phyloP scores from a whole-genome alignment of 2,329 filamentous ascomycete species.

The Sporothrix luriei region DNA sequence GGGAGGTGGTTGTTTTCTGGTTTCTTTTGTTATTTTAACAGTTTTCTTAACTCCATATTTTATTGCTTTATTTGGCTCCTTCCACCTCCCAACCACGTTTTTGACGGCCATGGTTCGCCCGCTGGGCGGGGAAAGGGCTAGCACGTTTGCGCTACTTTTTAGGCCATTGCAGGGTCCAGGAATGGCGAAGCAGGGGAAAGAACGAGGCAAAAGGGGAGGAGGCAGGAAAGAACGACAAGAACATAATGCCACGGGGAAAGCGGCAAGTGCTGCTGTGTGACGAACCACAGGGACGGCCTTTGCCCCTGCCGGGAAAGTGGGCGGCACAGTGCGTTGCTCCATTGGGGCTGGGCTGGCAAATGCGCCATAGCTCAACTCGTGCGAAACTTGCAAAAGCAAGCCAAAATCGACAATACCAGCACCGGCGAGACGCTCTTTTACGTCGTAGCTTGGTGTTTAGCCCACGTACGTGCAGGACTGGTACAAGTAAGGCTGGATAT shows the following conservation, averaged over 20 bases:
- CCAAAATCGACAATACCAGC: neutral
- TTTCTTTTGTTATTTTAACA: neutral
- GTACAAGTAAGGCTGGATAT: neutral
- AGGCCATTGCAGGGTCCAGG: conserved; percentile 22
- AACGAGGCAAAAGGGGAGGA: neutral
- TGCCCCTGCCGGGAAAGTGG: conserved; percentile 6
- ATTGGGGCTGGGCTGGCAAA: neutral
- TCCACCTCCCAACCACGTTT: conserved; percentile 20
- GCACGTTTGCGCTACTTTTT: conserved; percentile 12
- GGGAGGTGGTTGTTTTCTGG: neutral
- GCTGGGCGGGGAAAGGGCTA: conserved; percentile 6
- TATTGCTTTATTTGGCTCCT: neutral
- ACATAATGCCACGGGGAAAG: conserved; percentile 26
- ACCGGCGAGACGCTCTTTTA: conserved; percentile 2
- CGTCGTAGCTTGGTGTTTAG: too few species aligned
- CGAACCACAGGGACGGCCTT: conserved; percentile 19
- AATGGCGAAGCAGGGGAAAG: neutral
- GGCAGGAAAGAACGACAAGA: neutral
- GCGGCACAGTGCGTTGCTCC: neutral
- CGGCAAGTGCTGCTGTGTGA: conserved; percentile 23
- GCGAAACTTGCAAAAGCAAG: neutral
- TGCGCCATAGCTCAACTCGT: neutral
- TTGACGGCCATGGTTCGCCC: conserved; percentile 5
- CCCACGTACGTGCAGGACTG: neutral
- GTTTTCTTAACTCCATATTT: neutral